A percentile compares a stretch with the other conserved stretches of the same genome.
These are phyloP conservation scores for Hypoxylon sp. DNA, from an alignment of 2,329 filamentous ascomycete species.

Conservation along the genomic window DNA sequence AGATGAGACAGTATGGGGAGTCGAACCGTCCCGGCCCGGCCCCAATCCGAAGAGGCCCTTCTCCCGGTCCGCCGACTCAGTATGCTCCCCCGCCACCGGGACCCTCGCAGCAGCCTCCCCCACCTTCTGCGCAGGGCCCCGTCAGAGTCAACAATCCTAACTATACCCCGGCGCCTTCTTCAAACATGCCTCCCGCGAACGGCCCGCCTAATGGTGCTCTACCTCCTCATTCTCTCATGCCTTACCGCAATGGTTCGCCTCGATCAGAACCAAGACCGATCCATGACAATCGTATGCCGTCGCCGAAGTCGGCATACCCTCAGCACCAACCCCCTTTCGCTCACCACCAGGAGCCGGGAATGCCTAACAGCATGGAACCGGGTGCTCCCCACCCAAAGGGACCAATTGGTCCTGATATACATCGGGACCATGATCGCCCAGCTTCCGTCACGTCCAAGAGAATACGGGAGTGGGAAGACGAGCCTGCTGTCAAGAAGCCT, in stretches of 20 bases:
- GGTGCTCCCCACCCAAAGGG: constrained; percentile 73
- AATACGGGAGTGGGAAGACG: constrained; percentile 92
- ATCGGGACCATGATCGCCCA: constrained; percentile 79
- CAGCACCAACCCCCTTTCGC: constrained; percentile 80
- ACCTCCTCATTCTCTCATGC: constrained; percentile 70
- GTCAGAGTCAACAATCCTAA: constrained; percentile 60
- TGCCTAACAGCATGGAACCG: constrained; percentile 74
- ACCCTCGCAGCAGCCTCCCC: constrained; percentile 59
- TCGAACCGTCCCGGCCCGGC: constrained; percentile 68
- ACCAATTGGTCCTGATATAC: constrained; percentile 75
- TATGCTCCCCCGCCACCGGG: constrained; percentile 69
- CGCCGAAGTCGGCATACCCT: constrained; percentile 88
- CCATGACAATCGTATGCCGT: constrained; percentile 88
- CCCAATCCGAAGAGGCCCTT: constrained; percentile 67
- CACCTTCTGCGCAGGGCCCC: constrained; percentile 63
- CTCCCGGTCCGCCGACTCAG: constrained; percentile 67
- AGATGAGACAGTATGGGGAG: constrained; percentile 80
- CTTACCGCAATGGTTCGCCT: constrained; percentile 84
- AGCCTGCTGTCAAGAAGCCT: constrained; percentile 83
- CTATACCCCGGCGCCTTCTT: constrained; percentile 56
- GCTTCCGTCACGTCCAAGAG: constrained; percentile 86
- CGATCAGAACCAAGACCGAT: constrained; percentile 83
- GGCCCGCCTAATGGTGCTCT: constrained; percentile 63
- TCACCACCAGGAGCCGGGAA: constrained; percentile 75
- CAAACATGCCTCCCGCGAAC: constrained; percentile 56